A percentile compares a stretch with the other conserved stretches of the same genome.
Evolutionary conservation across 768 basidiomycete species (phyloP).

Genomic region (Gelatoporia subvermispora): DNA sequence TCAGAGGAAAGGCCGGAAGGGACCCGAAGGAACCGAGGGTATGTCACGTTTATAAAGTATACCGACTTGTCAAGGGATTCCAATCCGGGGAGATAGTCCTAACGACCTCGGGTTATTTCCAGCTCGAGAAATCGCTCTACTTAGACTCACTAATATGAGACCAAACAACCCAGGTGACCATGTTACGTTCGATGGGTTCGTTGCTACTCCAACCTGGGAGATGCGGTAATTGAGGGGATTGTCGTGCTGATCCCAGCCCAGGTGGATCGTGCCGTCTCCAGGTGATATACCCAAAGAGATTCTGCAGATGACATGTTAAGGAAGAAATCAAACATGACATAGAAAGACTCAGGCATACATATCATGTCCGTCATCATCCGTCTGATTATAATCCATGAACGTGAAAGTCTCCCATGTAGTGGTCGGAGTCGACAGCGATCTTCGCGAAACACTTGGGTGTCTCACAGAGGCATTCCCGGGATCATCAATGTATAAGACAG

Average conservation of each 20-base stretch:
- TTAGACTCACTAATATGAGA: conserved; percentile 16
- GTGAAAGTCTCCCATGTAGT: conserved; percentile 25
- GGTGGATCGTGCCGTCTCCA: conserved; percentile 31
- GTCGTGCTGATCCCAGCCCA: conserved; percentile 35
- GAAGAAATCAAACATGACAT: background rate
- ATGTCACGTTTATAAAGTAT: conserved; percentile 33
- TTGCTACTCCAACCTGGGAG: conserved; percentile 26
- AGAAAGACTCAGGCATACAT: conserved; percentile 18
- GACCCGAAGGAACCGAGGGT: conserved; percentile 27
- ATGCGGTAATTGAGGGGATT: conserved; percentile 30
- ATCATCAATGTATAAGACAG: conserved; percentile 26
- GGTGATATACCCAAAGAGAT: conserved; percentile 33
- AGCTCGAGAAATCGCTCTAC: background rate
- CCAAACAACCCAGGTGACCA: conserved; percentile 27
- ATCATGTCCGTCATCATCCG: conserved; percentile 34
- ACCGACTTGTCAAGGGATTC: conserved; percentile 25
- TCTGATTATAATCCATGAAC: conserved; percentile 31
- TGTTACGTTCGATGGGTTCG: conserved; percentile 16
- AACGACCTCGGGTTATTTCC: too few relatives aligned
- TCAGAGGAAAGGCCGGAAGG: conserved; percentile 3
- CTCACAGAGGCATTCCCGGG: conserved; percentile 24
- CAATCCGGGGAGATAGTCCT: conserved; percentile 31
- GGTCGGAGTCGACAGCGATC: conserved; percentile 11
- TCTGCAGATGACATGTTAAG: conserved; percentile 9
- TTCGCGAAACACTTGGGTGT: conserved; percentile 23